Conservation (phyloP, 257 asterid genomes). For the Lycium ferocissimum region DNA sequence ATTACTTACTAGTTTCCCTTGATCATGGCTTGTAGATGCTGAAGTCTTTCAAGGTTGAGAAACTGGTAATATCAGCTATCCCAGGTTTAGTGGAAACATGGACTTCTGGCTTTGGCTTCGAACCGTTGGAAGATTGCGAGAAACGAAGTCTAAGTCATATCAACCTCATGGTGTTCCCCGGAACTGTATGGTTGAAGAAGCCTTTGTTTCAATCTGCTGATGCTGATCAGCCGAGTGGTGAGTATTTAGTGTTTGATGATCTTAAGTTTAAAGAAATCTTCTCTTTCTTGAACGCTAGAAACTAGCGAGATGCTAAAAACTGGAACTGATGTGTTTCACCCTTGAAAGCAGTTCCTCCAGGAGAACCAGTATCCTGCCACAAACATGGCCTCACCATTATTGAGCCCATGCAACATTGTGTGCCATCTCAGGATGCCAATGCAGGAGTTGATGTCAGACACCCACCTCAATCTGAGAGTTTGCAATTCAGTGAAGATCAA, state of each 20-base stretch:
- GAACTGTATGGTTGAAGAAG: conserved; percentile 87
- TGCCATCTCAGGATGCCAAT: conserved; percentile 25
- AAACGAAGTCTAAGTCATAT: conserved; percentile 60
- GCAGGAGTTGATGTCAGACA: conserved; percentile 11
- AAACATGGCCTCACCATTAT: not conserved
- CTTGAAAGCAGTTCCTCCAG: conserved; percentile 37
- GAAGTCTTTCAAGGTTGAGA: conserved; percentile 73
- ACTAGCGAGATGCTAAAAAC: not conserved
- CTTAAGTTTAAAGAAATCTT: not conserved
- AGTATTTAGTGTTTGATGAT: conserved; percentile 27
- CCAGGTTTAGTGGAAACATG: conserved; percentile 89
- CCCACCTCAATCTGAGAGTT: conserved; percentile 29
- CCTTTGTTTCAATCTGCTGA: conserved; percentile 42
- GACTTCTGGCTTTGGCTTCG: conserved; percentile 89
- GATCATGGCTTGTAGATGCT: conserved; percentile 65
- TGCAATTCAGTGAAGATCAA: conserved; percentile 34
- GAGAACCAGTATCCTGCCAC: conserved; percentile 10
- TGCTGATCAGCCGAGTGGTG: conserved; percentile 47
- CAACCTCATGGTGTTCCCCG: conserved; percentile 94
- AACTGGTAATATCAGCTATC: conserved; percentile 85
- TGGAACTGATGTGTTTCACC: not conserved
- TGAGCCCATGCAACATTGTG: conserved; percentile 9
- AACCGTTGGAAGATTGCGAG: conserved; percentile 73
- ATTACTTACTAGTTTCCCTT: not conserved
- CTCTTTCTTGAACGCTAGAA: not conserved